These are phyloP conservation scores for Pascua sp. DNA, from an alignment of 1,284 basidiomycete species.

Conservation along the genomic window DNA sequence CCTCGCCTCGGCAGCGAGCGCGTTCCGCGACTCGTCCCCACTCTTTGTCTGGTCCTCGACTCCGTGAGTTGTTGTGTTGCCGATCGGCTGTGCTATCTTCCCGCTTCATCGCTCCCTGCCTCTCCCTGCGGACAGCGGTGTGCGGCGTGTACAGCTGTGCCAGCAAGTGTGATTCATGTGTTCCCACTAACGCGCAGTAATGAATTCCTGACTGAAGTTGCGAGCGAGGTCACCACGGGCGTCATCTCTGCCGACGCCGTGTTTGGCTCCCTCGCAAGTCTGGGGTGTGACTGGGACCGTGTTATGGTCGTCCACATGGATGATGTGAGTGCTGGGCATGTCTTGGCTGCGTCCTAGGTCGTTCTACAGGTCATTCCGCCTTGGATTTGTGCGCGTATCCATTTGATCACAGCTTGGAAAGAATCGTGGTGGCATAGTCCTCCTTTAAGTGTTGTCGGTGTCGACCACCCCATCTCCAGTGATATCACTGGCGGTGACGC, in stretches of 20 bases:
- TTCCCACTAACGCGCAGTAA: conserved; percentile 21
- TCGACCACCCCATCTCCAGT: too few species aligned
- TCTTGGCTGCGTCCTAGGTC: not conserved
- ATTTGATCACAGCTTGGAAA: not conserved
- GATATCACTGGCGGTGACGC: too few species aligned
- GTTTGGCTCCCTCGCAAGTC: conserved; percentile 29
- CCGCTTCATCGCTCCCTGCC: too few species aligned
- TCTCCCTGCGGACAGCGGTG: too few species aligned
- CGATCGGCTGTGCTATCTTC: too few species aligned
- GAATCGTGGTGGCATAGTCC: too few species aligned
- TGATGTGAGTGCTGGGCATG: conserved; percentile 59
- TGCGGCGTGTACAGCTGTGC: not conserved
- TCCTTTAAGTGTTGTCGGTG: too few species aligned
- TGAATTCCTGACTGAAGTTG: conserved; percentile 24
- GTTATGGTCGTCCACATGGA: conserved; percentile 92
- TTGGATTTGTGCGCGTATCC: conserved; percentile 20
- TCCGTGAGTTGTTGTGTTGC: conserved; percentile 25
- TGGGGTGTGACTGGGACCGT: conserved; percentile 45
- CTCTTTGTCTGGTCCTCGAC: conserved; percentile 41
- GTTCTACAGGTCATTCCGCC: not conserved
- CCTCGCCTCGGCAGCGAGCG: conserved; percentile 22
- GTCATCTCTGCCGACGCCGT: conserved; percentile 35
- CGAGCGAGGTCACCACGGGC: conserved; percentile 27
- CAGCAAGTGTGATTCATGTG: not conserved
- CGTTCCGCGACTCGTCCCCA: conserved; percentile 43